Base-by-base conservation (phyloP, 768 basidiomycete species). In the Xanthoconium stramineum region DNA sequence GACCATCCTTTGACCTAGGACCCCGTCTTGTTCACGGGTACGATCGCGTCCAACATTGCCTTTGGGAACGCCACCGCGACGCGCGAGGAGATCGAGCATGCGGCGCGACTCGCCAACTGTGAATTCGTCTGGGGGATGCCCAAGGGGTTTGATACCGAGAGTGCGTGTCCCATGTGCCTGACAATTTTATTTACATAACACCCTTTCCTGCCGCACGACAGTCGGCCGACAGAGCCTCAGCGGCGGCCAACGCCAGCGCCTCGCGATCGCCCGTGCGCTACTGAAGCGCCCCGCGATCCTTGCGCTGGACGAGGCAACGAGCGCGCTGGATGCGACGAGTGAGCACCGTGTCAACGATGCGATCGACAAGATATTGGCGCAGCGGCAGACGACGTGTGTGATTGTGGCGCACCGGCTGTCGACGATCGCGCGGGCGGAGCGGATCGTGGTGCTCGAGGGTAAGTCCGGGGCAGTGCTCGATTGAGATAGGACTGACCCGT, bases 111-210 rank as follows among this genome's bases (percentile, higher is more conserved):
- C 56, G 96, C 96, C 3, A 97, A 98, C 62, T 98, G 95, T 72
- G 94, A 96, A 65, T 98, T 96, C 66, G 86, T 98, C 7, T 92
- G 93, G 89, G 87, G 89, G 15, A 84, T 98, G 79, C 94, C 95
- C 11, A 79, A 93, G 55, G 94, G 94, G 0, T 96, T 96, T 63
- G 95, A 97, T 62, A 98, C 96, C 1, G 80, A 86, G 63, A 94
- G 94, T 55, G 10, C 42, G 54, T 50, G 19, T 19, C 17, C 8
- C 17, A 6, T 13, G 15, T 5, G 29, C n/a, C n/a, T n/a, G n/a
- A n/a, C n/a, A n/a, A n/a, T n/a, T n/a, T n/a, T n/a, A n/a, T n/a
- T n/a, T n/a, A n/a, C n/a, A n/a, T n/a, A n/a, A n/a, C 4, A 3
- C 14, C 6, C 15, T 6, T n/a, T 9, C 8, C 17, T 19, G 10